Evolutionary conservation across 1,284 basidiomycete species (phyloP).

Genomic region (Cutaneotrichosporon arboriforme): DNA sequence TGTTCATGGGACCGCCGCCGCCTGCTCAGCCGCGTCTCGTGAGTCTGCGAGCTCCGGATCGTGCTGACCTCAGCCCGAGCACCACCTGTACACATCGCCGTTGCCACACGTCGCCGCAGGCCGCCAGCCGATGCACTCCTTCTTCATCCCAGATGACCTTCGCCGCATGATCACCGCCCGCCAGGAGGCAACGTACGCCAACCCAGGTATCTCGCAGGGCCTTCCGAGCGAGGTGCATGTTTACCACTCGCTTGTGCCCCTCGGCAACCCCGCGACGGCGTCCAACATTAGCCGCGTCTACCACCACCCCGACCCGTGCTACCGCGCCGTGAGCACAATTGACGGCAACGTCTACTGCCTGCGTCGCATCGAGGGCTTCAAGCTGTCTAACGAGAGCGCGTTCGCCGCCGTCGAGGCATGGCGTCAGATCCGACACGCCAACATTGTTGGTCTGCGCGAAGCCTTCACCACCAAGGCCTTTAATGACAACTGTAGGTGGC

Average conservation of each 20-base stretch:
- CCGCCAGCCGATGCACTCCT: slow-evolving; percentile 51
- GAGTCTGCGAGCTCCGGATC: slow-evolving; percentile 29
- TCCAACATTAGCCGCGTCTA: slow-evolving; percentile 67
- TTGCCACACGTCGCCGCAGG: slow-evolving; percentile 53
- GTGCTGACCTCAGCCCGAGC: slow-evolving; percentile 62
- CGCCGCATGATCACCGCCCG: slow-evolving; percentile 74
- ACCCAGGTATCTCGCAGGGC: slow-evolving; percentile 37
- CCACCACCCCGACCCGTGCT: slow-evolving; percentile 63
- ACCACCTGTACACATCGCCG: slow-evolving; percentile 77
- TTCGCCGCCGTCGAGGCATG: slow-evolving; percentile 82
- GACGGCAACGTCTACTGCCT: slow-evolving; percentile 77
- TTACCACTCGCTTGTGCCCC: slow-evolving; percentile 78
- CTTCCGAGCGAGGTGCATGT: slow-evolving; percentile 85
- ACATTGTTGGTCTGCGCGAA: slow-evolving; percentile 77
- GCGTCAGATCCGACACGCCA: slow-evolving; percentile 80
- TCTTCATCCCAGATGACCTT: slow-evolving; percentile 67
- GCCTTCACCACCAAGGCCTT: slow-evolving; percentile 95
- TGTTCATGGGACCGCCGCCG: slow-evolving; percentile 50
- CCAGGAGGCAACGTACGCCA: slow-evolving; percentile 64
- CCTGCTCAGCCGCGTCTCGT: slow-evolving; percentile 63
- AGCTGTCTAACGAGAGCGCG: slow-evolving; percentile 72
- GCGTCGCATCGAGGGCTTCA: slow-evolving; percentile 81
- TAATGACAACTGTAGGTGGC: slow-evolving; percentile 74
- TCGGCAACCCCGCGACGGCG: slow-evolving; percentile 46
- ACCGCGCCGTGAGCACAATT: slow-evolving; percentile 70